These are phyloP conservation scores for Penicillium italicum DNA, from an alignment of 2,329 filamentous ascomycete species.

Conservation along the genomic window DNA sequence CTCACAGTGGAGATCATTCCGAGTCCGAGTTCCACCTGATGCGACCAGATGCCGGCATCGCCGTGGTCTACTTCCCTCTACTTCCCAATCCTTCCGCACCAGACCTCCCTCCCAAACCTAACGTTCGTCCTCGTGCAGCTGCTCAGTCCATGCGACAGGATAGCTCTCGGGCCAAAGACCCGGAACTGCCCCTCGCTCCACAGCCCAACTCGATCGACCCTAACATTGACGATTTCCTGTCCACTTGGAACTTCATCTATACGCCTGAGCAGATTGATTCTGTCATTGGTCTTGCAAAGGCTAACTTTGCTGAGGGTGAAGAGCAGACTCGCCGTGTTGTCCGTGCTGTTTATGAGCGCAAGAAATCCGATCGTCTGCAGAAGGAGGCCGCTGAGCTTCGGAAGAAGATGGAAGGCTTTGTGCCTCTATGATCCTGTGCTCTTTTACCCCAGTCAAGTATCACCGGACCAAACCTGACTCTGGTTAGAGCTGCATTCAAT, in stretches of 20 bases:
- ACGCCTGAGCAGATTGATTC: constrained; percentile 84
- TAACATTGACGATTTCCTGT: constrained; percentile 76
- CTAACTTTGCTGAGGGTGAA: constrained; percentile 80
- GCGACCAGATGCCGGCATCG: constrained; percentile 75
- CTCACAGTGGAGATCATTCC: constrained; percentile 53
- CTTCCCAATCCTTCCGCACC: constrained; percentile 64
- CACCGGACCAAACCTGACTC: background rate
- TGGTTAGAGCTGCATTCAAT: background rate
- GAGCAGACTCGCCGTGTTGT: constrained; percentile 76
- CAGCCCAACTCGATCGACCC: constrained; percentile 74
- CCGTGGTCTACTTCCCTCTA: constrained; percentile 87
- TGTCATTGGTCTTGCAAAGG: constrained; percentile 74
- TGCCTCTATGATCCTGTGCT: constrained; percentile 21
- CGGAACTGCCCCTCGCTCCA: constrained; percentile 22
- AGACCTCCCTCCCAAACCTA: constrained; percentile 24
- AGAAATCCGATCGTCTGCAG: constrained; percentile 57
- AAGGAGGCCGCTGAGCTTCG: constrained; percentile 29
- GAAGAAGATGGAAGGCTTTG: constrained; percentile 31
- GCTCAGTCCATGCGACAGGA: constrained; percentile 21
- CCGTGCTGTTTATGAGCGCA: constrained; percentile 86
- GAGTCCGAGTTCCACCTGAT: constrained; percentile 66
- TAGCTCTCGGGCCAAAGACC: constrained; percentile 18
- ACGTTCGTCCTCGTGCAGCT: constrained; percentile 24
- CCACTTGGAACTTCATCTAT: constrained; percentile 98
- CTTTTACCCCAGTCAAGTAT: background rate